Base-by-base conservation (phyloP, 2,329 filamentous ascomycete genomes). In the Aspergillus pseudotamarii region DNA sequence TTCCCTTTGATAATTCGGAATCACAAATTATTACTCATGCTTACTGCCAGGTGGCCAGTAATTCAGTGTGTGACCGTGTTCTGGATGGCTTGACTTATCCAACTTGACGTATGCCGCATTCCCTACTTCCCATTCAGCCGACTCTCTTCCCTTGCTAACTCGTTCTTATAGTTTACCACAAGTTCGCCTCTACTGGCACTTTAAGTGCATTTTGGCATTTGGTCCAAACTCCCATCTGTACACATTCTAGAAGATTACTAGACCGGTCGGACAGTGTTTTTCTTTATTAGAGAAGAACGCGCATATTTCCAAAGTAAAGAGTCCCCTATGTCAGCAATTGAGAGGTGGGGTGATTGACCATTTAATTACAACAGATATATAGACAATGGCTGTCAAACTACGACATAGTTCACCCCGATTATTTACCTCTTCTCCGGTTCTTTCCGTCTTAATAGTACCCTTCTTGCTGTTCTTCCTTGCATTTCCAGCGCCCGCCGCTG, bases 401-500 rank as follows among this genome's bases (percentile, higher is more conserved):
- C 73, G 72, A 58, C 72, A 64, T 61, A 59, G 59, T 23, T 65
- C 67, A 9, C 59, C 69, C 38, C 58, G 32, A 30, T 51, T 64
- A 16, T 57, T 66, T 32, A 55, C 69, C 21, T 69, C 72, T 55
- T 73, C 75, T 26, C 70, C 76, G 23, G 64, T 80, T 58, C 73
- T 82, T 26, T 79, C 79, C 64, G 72, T 84, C 62, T 70, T 83
- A 16, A 70, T 85, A 56, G 70, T 88, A 41, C 78, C 84, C 8
- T 75, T 85, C 60, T 71, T 88, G 38, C 72, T 89, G 23, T 80
- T 82, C 62, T 80, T 86, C 62, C 68, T 84, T 61, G 79, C 86
- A 61, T 79, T 89, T 62, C 84, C 88, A 69, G 80, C 81, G 26
- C 81, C 81, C 64, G 84, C 85, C 58, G 84, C 86, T 62, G 86